A percentile compares a stretch with the other conserved stretches of the same genome.
Evolutionary conservation across 73 alveolate genomes (phyloP).

Genomic region (Symbiodinium pilosum): DNA sequence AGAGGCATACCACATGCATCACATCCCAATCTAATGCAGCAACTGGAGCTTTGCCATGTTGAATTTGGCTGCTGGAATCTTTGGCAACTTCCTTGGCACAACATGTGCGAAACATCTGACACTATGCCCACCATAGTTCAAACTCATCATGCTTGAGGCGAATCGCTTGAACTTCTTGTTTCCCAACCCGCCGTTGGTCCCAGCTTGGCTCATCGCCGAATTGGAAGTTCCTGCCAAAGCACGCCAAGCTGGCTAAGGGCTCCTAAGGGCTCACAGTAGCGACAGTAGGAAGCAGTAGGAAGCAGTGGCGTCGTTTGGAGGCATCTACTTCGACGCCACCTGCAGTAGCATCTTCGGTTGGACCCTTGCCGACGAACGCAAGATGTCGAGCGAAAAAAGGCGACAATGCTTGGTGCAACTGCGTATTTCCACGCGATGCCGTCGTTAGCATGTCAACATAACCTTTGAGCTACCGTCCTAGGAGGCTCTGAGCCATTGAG

Average conservation of each 20-base stretch:
- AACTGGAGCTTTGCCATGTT: slow-evolving; percentile 20
- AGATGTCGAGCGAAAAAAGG: not conserved
- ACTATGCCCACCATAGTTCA: too few relatives aligned
- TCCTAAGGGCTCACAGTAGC: too few relatives aligned
- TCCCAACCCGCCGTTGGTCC: slow-evolving; percentile 21
- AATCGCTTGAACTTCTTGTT: slow-evolving; percentile 14
- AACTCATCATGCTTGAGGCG: not conserved
- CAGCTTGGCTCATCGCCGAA: not conserved
- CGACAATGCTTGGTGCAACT: not conserved
- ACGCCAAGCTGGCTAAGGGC: too few relatives aligned
- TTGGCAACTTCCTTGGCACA: not conserved
- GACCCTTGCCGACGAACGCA: not conserved
- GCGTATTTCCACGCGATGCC: not conserved
- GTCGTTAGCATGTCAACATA: not conserved
- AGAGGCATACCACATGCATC: too few relatives aligned
- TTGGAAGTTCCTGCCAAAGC: slow-evolving; percentile 16
- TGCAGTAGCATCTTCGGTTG: not conserved
- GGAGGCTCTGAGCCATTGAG: not conserved
- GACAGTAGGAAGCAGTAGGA: too few relatives aligned
- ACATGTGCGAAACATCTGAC: not conserved
- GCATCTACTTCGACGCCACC: too few relatives aligned
- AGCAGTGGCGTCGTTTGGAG: too few relatives aligned
- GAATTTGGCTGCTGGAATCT: slow-evolving; percentile 14
- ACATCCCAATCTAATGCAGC: not conserved
- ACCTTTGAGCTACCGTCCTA: not conserved